phyloP scores from a whole-genome alignment of 2,329 filamentous ascomycete genomes.

The Cladorrhinum sp. region DNA sequence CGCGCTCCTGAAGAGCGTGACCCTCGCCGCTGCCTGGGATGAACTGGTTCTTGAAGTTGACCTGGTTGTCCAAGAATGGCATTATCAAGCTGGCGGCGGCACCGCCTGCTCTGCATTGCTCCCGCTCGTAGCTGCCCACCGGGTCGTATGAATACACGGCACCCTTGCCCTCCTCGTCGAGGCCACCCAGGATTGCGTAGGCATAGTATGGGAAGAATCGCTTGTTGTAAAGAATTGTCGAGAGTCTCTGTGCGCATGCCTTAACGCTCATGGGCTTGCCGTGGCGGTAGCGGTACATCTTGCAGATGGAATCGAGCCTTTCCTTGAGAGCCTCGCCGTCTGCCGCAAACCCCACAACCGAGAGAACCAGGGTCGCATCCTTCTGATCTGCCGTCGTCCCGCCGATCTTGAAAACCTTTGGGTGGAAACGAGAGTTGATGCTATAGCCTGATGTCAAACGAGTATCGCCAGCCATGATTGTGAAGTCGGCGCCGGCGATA shows the following conservation, averaged over 20 bases:
- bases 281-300: conserved; percentile 98
- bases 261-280: conserved; percentile 93
- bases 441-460: conserved; percentile 94
- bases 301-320: conserved; percentile 88
- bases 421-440: conserved; percentile 95
- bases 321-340: conserved; percentile 93
- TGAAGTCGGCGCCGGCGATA: conserved; percentile 90
- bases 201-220: conserved; percentile 99
- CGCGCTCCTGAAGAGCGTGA: conserved; percentile 71
- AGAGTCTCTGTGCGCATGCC: conserved; percentile 90
- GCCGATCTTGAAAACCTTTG: conserved; percentile 97
- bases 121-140: conserved; percentile 94
- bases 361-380: conserved; percentile 82
- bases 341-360: conserved; percentile 92
- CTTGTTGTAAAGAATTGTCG: conserved; percentile 94
- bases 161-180: conserved; percentile 92
- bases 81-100: conserved; percentile 94
- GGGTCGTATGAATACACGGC: conserved; percentile 97
- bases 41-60: conserved; percentile 99
- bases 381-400: conserved; percentile 82
- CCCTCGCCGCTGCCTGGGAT: conserved; percentile 81
- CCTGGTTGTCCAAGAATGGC: conserved; percentile 98
- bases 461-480: conserved; percentile 96
- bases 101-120: conserved; percentile 91
- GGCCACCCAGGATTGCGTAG: conserved; percentile 85